Conservation (phyloP, 371 early-diverging fungal species). For the Lichtheimia hyalospora region DNA sequence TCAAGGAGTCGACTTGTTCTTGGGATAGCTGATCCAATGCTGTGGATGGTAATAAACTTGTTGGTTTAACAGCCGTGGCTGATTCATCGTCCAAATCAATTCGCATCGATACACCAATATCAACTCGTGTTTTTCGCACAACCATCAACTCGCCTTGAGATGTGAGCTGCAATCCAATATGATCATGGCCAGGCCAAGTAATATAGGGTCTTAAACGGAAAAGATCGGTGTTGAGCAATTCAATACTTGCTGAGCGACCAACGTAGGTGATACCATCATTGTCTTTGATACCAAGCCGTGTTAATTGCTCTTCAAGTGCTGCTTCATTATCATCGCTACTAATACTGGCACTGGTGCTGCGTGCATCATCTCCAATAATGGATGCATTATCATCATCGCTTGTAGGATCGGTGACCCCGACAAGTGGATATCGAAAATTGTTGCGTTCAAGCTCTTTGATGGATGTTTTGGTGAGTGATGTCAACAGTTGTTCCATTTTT, state of each 20-base stretch:
- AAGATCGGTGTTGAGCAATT: slow-evolving; percentile 26
- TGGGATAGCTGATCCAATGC: background rate
- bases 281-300: slow-evolving; percentile 33
- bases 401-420: slow-evolving; percentile 13
- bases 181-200: slow-evolving; percentile 37
- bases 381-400: slow-evolving; percentile 19
- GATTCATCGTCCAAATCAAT: slow-evolving; percentile 27
- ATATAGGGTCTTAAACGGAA: slow-evolving; percentile 34
- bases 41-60: no score
- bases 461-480: slow-evolving; percentile 32
- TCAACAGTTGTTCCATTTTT: slow-evolving; percentile 45
- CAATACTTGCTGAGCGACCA: slow-evolving; percentile 42
- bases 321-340: background rate
- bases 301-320: slow-evolving; percentile 12
- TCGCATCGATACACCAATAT: slow-evolving; percentile 40
- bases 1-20: slow-evolving; percentile 6
- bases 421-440: slow-evolving; percentile 21
- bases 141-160: slow-evolving; percentile 45
- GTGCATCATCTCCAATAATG: background rate
- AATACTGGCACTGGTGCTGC: background rate
- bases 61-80: background rate
- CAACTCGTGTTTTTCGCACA: slow-evolving; percentile 27
- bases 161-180: slow-evolving; percentile 35
- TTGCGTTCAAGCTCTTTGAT: slow-evolving; percentile 43
- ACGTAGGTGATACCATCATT: slow-evolving; percentile 45